A percentile compares a stretch with the other conserved stretches of the same genome.
These are phyloP conservation scores for Dianthus caryophyllus DNA, from an alignment of 148 eudicot genomes.

Conservation along the genomic window DNA sequence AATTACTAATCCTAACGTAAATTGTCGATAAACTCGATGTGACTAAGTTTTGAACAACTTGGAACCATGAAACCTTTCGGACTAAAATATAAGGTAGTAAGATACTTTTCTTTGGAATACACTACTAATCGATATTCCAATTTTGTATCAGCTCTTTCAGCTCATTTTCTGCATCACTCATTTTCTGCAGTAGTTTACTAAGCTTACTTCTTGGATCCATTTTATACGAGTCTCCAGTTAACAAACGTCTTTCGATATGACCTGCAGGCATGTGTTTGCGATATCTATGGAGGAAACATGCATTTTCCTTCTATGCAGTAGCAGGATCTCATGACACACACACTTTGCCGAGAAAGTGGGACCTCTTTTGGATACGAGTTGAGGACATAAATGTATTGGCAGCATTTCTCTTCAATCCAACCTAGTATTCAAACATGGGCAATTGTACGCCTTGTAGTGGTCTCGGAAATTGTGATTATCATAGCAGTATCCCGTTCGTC, in stretches of 20 bases:
- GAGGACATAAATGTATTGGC: background rate
- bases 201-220: background rate
- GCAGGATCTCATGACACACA: background rate
- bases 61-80: too few species aligned
- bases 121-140: too few species aligned
- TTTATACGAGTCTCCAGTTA: background rate
- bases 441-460: too few species aligned
- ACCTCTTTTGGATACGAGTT: background rate
- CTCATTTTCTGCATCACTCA: too few species aligned
- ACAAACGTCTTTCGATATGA: conserved; percentile 14
- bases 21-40: too few species aligned
- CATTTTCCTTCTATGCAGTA: conserved; percentile 32
- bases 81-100: too few species aligned
- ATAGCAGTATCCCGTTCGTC: background rate
- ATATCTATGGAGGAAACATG: conserved; percentile 75
- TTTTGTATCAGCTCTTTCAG: too few species aligned
- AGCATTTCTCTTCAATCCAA: too few species aligned
- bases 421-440: too few species aligned
- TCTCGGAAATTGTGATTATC: conserved; percentile 2
- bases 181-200: background rate
- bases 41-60: too few species aligned
- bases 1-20: too few species aligned
- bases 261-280: conserved; percentile 55
- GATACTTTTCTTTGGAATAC: too few species aligned
- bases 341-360: background rate